Evolutionary conservation across 2,329 filamentous ascomycete genomes (phyloP), one percentile per base, ranked within the genome.

Genomic region (Neonectria punicea): DNA sequence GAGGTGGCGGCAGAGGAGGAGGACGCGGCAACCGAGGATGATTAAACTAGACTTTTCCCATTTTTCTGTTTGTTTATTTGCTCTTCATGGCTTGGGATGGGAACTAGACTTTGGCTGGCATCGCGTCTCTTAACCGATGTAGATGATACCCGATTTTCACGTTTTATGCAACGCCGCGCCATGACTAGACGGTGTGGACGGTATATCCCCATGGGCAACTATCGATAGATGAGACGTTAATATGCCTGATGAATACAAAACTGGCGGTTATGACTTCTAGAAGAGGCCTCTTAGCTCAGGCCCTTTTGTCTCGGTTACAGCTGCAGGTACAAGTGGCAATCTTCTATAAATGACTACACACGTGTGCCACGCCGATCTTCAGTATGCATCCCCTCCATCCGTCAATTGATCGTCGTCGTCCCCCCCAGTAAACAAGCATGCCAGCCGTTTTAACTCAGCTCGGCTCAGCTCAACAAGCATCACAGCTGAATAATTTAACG

Each of bases 1-100:
- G 62, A 13, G 54, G 61, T 10, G 49, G 61, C 14, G 41, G 58
- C 10, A 51, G 59, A 7, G 46, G 53, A 5, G 36, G 59, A 16
- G 59, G 51, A 47, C 49, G 49, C 10, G 28, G 49, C 7, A 32
- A 32, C 5, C 49, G 49, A 51, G 28, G 49, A 2, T 30, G 49
- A 43, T 20, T 4, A 1, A 43, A 43, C 39, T 43, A 43, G n/a
- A 43, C 39, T 43, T 10, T 18, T 18, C n/a, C n/a, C 8, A 41
- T 18, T 43, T 43, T 18, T 43, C 10, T 43, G 39, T 20, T 43
- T 43, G 39, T 43, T 43, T 43, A 9, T 43, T 43, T 43, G 39
- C 39, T 43, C 39, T 43, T 43, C n/a, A 20, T 43, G 39, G 39
- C 16, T 43, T 43, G 39, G 39, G 39, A 20, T 43, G 39, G 39